Conservation (phyloP, 805 yeast species). For the Candida saitoana region DNA sequence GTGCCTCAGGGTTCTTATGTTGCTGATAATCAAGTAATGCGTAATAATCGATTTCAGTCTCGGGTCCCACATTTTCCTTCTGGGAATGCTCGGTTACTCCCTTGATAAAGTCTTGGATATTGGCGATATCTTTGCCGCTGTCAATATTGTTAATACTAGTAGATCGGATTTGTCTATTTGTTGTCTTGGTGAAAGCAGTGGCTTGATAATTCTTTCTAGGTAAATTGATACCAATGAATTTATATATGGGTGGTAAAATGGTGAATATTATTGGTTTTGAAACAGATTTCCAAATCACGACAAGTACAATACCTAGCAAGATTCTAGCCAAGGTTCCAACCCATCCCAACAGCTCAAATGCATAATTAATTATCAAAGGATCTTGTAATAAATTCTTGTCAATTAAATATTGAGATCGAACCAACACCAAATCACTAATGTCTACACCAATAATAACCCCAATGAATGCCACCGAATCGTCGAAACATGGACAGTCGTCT, state of each 20-base stretch:
- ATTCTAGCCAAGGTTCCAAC: constrained; percentile 44
- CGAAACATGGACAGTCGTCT: constrained; percentile 94
- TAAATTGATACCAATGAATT: constrained; percentile 31
- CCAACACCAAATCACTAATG: constrained; percentile 51
- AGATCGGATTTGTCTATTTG: constrained; percentile 33
- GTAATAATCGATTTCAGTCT: constrained; percentile 37
- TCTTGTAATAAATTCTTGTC: constrained; percentile 15
- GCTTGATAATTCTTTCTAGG: constrained; percentile 36
- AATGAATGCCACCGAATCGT: constrained; percentile 88
- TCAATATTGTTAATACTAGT: constrained; percentile 37
- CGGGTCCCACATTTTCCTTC: constrained; percentile 31
- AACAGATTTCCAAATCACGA: constrained; percentile 68
- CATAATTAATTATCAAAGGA: constrained; percentile 40
- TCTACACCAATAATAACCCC: constrained; percentile 84
- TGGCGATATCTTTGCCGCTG: constrained; percentile 20
- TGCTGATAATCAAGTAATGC: constrained; percentile 35
- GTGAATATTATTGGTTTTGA: constrained; percentile 65
- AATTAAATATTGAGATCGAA: constrained; percentile 26
- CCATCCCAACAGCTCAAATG: constrained; percentile 40
- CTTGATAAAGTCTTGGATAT: constrained; percentile 22
- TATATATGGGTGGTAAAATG: constrained; percentile 58
- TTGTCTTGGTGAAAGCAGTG: constrained; percentile 31
- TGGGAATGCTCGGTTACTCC: constrained; percentile 23
- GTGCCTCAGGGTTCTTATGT: constrained; percentile 6
- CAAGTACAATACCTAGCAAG: constrained; percentile 55